phyloP scores from a whole-genome alignment of 2,329 filamentous ascomycete genomes.

The Trichoderma citrinoviride region DNA sequence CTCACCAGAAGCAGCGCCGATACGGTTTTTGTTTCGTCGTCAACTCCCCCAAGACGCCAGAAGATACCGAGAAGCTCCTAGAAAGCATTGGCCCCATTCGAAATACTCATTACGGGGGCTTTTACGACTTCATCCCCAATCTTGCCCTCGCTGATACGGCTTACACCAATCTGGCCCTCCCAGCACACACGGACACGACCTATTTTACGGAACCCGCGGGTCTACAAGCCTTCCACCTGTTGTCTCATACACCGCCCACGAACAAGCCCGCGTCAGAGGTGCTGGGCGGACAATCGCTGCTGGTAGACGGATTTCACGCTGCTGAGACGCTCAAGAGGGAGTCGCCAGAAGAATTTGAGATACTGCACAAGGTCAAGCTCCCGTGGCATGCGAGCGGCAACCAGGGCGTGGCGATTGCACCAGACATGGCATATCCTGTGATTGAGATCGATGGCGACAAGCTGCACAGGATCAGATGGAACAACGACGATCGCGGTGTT shows the following conservation, averaged over 20 bases:
- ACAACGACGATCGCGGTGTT: slow-evolving; percentile 81
- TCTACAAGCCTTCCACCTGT: slow-evolving; percentile 87
- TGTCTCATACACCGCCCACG: slow-evolving; percentile 61
- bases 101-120: slow-evolving; percentile 82
- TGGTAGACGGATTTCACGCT: slow-evolving; percentile 83
- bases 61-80: slow-evolving; percentile 71
- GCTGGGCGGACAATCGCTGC: slow-evolving; percentile 70
- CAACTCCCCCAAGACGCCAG: slow-evolving; percentile 62
- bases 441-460: slow-evolving; percentile 55
- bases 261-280: slow-evolving; percentile 35
- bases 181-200: slow-evolving; percentile 89
- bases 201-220: slow-evolving; percentile 94
- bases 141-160: slow-evolving; percentile 85
- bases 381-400: slow-evolving; percentile 90
- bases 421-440: slow-evolving; percentile 68
- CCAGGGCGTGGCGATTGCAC: slow-evolving; percentile 74
- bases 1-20: slow-evolving; percentile 48
- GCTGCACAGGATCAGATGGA: slow-evolving; percentile 75
- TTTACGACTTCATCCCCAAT: slow-evolving; percentile 83
- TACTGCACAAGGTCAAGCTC: slow-evolving; percentile 57
- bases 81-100: slow-evolving; percentile 83
- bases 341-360: slow-evolving; percentile 54
- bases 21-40: slow-evolving; percentile 78
- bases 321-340: slow-evolving; percentile 58
- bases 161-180: slow-evolving; percentile 81